Conservation (phyloP, 257 asterid species). For the Euphrasia confusa region DNA sequence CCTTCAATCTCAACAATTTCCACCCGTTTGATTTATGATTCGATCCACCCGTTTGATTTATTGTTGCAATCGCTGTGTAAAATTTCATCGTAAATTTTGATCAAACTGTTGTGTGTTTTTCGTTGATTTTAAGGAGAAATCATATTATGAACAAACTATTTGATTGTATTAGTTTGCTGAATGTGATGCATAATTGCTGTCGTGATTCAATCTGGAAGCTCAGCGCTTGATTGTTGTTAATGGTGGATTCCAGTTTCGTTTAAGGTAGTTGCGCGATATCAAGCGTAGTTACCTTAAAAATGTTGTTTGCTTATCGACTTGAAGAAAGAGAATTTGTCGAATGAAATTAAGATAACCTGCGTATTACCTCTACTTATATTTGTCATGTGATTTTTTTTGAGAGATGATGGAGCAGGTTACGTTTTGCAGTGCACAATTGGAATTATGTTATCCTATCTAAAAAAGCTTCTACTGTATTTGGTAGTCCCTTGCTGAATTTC, state of each 20-base stretch:
- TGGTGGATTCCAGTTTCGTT: neutral
- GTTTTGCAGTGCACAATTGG: neutral
- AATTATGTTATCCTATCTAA: neutral
- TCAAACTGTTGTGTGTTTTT: neutral
- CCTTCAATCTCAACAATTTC: constrained; percentile 6
- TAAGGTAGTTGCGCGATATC: neutral
- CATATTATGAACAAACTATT: neutral
- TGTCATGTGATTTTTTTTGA: neutral
- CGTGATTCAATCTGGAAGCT: neutral
- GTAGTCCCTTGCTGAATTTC: neutral
- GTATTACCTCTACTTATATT: neutral
- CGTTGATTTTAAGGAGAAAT: neutral
- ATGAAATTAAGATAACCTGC: neutral
- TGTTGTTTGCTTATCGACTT: no score
- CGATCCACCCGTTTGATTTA: neutral
- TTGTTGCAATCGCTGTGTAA: neutral
- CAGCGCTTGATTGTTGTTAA: neutral
- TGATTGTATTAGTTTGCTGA: neutral
- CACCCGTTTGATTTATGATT: neutral
- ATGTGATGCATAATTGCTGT: neutral
- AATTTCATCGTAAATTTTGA: neutral
- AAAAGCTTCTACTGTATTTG: neutral
- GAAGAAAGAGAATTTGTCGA: neutral
- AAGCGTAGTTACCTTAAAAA: no score
- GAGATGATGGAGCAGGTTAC: neutral